Evolutionary conservation across 164 flowering plant species (phyloP).

Genomic region (Aristolochia contorta): DNA sequence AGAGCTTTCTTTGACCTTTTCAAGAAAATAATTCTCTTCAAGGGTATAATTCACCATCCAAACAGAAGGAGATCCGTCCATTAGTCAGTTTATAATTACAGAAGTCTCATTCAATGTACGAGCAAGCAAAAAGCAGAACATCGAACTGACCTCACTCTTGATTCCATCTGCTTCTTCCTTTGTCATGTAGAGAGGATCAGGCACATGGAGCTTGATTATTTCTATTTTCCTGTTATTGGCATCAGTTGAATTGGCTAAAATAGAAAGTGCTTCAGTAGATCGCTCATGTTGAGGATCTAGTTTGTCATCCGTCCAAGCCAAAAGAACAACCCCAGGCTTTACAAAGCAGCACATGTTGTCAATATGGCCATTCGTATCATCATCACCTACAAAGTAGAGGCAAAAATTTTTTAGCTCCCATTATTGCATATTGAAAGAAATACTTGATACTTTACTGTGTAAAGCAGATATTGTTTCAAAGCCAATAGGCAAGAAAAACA

Average conservation of each 20-base stretch:
- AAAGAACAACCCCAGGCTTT: constrained; percentile 80
- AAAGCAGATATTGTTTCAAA: too few species aligned
- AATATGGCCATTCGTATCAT: constrained; percentile 95
- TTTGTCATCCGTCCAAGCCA: constrained; percentile 93
- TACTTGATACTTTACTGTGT: too few species aligned
- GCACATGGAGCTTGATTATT: constrained; percentile 76
- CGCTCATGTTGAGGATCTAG: constrained; percentile 78
- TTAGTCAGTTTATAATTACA: too few species aligned
- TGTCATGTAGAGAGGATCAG: constrained; percentile 87
- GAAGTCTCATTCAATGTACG: too few species aligned
- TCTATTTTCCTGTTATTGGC: constrained; percentile 68
- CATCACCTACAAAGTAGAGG: constrained; percentile 56
- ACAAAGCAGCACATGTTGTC: constrained; percentile 98
- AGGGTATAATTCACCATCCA: too few species aligned
- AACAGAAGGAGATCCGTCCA: too few species aligned
- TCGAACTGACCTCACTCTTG: constrained; percentile 1
- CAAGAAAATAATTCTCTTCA: too few species aligned
- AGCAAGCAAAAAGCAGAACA: too few species aligned
- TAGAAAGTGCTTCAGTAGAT: constrained; percentile 57
- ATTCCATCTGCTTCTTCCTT: constrained; percentile 77
- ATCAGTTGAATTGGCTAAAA: constrained; percentile 66
- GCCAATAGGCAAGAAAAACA: too few species aligned
- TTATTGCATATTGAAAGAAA: too few species aligned
- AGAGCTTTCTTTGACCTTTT: too few species aligned
- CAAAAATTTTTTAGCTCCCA: too few species aligned